Conservation (phyloP, 2,329 filamentous ascomycete genomes). For the Xylariaceae sp. region DNA sequence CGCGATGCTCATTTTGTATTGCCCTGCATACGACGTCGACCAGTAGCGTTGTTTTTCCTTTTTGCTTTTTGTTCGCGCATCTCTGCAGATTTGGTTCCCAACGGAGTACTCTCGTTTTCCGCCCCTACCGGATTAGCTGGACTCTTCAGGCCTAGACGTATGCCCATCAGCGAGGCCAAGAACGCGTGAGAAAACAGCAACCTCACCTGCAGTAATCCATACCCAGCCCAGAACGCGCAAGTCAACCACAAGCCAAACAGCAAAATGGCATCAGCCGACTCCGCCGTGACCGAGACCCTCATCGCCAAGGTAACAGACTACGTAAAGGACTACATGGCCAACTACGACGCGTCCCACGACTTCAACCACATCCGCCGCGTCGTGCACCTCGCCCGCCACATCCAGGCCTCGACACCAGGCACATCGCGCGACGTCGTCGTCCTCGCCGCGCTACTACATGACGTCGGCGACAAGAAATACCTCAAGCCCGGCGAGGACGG, state of each 20-base stretch:
- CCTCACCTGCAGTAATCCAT: no score
- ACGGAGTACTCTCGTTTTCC: no score
- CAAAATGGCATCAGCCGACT: constrained; percentile 26
- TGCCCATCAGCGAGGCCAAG: no score
- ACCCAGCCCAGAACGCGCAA: not conserved
- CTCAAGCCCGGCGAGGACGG: constrained; percentile 52
- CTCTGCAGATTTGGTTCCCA: no score
- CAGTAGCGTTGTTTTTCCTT: no score
- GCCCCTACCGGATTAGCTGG: no score
- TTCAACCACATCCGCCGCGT: constrained; percentile 81
- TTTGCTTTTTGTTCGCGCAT: no score
- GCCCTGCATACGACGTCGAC: no score
- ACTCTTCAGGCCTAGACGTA: no score
- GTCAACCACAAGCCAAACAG: not conserved
- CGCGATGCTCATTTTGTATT: no score
- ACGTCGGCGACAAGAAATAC: constrained; percentile 86
- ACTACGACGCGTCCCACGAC: constrained; percentile 83
- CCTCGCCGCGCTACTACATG: constrained; percentile 75
- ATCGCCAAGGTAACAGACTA: constrained; percentile 57
- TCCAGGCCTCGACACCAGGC: constrained; percentile 45
- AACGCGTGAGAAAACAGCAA: no score
- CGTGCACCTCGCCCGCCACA: constrained; percentile 63
- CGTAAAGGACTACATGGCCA: constrained; percentile 67
- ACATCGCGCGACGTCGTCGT: constrained; percentile 54
- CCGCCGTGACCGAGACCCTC: constrained; percentile 40